Conservation (phyloP, 75 land plant genomes). For the Pseudotsuga menziesii region DNA sequence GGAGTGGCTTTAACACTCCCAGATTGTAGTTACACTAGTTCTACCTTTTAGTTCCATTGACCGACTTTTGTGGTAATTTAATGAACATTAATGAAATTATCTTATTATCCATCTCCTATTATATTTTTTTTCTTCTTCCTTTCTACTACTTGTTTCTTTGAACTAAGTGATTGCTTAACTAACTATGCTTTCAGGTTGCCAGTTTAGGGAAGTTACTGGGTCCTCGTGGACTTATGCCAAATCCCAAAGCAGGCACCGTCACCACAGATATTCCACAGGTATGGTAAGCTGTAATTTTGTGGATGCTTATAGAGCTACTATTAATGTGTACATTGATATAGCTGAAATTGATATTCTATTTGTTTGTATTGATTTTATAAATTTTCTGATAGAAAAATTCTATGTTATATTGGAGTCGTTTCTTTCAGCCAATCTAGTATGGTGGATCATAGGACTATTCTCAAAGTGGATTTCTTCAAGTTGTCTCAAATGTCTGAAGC, state of each 20-base stretch:
- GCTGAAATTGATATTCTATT: background rate
- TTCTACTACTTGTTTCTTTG: background rate
- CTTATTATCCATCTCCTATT: no score
- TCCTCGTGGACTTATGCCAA: conserved; percentile 99
- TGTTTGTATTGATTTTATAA: background rate
- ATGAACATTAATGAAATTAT: no score
- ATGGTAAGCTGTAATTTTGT: conserved; percentile 9
- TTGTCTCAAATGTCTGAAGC: background rate
- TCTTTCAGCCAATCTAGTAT: background rate
- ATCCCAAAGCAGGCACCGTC: conserved; percentile 98
- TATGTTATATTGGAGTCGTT: background rate
- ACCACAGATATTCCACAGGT: conserved; percentile 82
- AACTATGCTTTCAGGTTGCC: conserved; percentile 60
- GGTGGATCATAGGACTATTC: background rate
- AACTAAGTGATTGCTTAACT: background rate
- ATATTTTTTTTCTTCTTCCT: background rate
- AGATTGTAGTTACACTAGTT: no score
- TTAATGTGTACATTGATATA: background rate
- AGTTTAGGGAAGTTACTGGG: conserved; percentile 90
- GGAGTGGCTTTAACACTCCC: no score
- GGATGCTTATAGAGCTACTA: background rate
- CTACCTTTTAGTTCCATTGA: no score
- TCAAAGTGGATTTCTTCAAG: background rate
- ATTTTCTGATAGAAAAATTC: background rate
- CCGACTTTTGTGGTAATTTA: no score